These are phyloP conservation scores for Striga asiatica DNA, from an alignment of 257 asterid species.

Conservation along the genomic window DNA sequence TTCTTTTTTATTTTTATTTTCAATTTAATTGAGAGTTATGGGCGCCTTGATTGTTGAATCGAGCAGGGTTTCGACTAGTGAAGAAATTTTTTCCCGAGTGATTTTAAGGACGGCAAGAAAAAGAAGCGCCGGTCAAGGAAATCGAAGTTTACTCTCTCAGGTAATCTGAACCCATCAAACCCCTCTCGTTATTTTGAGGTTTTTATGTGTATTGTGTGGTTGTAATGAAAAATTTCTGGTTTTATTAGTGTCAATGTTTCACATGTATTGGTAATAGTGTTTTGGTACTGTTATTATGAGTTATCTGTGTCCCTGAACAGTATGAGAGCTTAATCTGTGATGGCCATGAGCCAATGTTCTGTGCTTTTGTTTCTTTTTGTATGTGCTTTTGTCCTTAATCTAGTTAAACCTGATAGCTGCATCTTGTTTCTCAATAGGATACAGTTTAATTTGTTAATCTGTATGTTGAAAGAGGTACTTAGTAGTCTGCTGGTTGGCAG, in stretches of 20 bases:
- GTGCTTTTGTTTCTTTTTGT: not conserved
- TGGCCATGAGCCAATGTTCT: no score
- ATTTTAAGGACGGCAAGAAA: constrained; percentile 21
- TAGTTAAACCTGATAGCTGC: not conserved
- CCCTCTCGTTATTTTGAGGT: not conserved
- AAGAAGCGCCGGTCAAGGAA: constrained; percentile 31
- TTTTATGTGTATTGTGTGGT: not conserved
- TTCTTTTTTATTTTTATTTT: not conserved
- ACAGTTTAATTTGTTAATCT: not conserved
- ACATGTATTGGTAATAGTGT: no score
- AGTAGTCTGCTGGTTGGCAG: not conserved
- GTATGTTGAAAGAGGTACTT: not conserved
- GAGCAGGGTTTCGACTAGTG: constrained; percentile 16
- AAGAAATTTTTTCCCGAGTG: constrained; percentile 20
- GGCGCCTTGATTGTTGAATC: constrained; percentile 26
- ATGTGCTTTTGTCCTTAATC: not conserved
- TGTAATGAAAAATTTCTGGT: no score
- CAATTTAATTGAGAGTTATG: constrained; percentile 16
- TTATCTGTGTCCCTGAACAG: no score
- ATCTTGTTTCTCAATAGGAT: not conserved
- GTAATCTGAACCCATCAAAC: constrained; percentile 10
- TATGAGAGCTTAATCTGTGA: no score
- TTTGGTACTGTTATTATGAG: no score
- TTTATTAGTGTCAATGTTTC: no score
- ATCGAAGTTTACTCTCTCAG: constrained; percentile 25